A percentile compares a stretch with the other conserved stretches of the same genome.
Conservation (phyloP, 768 basidiomycete genomes). For the Tubosaeta sp. region DNA sequence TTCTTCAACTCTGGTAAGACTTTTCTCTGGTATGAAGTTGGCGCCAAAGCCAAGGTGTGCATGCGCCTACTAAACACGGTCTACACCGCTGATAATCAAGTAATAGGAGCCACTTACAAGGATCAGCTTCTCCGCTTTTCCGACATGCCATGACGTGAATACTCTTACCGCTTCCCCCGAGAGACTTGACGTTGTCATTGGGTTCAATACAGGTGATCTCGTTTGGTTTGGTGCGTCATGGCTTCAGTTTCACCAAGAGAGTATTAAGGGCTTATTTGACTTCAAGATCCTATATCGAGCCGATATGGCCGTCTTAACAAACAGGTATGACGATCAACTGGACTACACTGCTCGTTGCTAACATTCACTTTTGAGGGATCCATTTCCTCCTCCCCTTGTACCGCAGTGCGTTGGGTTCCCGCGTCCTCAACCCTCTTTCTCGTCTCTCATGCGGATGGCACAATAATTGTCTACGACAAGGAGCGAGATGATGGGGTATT, state of each 20-base stretch:
- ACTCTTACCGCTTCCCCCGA: slow-evolving; percentile 70
- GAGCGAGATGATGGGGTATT: slow-evolving; percentile 86
- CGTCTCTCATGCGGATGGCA: slow-evolving; percentile 84
- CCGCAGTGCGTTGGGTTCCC: slow-evolving; percentile 89
- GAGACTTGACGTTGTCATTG: slow-evolving; percentile 83
- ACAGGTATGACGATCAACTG: slow-evolving; percentile 43
- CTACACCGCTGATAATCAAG: slow-evolving; percentile 6
- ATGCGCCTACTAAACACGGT: not conserved
- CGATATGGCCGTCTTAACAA: slow-evolving; percentile 89
- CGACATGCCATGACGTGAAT: slow-evolving; percentile 92
- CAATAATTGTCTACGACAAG: slow-evolving; percentile 85
- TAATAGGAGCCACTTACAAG: slow-evolving; percentile 79
- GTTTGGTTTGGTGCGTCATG: slow-evolving; percentile 81
- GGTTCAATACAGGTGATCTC: slow-evolving; percentile 92
- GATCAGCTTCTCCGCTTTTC: slow-evolving; percentile 80
- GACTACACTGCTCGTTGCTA: slow-evolving; percentile 6
- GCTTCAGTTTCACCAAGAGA: not conserved
- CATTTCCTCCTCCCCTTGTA: slow-evolving; percentile 77
- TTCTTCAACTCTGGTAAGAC: slow-evolving; percentile 88
- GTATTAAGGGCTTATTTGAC: slow-evolving; percentile 4
- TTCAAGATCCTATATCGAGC: slow-evolving; percentile 73
- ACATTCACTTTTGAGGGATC: slow-evolving; percentile 48
- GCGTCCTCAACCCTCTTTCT: slow-evolving; percentile 76
- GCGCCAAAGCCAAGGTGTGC: slow-evolving; percentile 77
- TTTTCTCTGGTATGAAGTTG: slow-evolving; percentile 83